Conservation (phyloP, 2,329 filamentous ascomycete genomes). For the Eutypella sp. region DNA sequence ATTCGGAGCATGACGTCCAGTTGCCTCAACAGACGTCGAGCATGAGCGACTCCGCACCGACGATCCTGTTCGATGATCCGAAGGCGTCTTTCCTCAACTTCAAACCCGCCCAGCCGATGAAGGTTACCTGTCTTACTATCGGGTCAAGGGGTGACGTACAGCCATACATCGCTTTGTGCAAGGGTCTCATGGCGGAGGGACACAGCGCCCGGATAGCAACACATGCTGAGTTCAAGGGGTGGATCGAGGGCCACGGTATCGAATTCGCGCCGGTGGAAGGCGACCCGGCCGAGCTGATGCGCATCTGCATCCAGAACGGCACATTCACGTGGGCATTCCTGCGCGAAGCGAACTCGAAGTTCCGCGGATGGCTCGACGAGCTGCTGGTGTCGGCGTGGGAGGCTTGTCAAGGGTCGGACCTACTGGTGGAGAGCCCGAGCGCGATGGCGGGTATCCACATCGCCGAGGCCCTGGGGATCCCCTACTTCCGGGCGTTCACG, state of each 20-base stretch:
- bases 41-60: constrained; percentile 53
- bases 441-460: constrained; percentile 98
- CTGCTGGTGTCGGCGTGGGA: constrained; percentile 75
- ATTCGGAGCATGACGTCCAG: constrained; percentile 45
- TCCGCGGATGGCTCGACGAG: constrained; percentile 92
- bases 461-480: constrained; percentile 84
- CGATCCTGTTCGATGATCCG: constrained; percentile 85
- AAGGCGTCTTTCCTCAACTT: constrained; percentile 85
- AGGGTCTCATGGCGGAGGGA: constrained; percentile 80
- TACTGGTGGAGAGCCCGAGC: constrained; percentile 91
- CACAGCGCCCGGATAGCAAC: constrained; percentile 86
- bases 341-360: constrained; percentile 78
- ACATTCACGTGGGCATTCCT: constrained; percentile 95
- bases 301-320: constrained; percentile 91
- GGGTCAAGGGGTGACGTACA: constrained; percentile 95
- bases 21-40: constrained; percentile 42
- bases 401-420: constrained; percentile 80
- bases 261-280: constrained; percentile 86
- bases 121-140: constrained; percentile 90
- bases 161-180: constrained; percentile 94
- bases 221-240: constrained; percentile 81
- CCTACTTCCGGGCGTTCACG: constrained; percentile 95
- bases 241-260: constrained; percentile 90
- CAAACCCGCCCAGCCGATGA: constrained; percentile 74
- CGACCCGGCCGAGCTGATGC: constrained; percentile 91